phyloP scores from a whole-genome alignment of 1,284 basidiomycete genomes.

The Tilletiaria anomala region DNA sequence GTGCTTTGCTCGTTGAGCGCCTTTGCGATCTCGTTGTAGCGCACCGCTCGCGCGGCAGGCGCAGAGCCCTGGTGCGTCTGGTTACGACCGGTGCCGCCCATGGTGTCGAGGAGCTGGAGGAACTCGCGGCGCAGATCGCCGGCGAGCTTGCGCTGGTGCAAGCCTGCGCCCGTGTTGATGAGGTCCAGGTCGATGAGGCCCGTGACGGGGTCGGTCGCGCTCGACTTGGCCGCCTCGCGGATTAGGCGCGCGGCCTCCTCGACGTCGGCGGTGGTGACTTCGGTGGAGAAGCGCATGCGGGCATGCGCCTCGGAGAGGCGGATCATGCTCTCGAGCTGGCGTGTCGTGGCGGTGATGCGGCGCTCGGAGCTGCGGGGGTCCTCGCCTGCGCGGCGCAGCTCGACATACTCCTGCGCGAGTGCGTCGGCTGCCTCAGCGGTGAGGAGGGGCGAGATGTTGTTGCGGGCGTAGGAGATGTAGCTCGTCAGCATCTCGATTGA shows the following conservation, averaged over 20 bases:
- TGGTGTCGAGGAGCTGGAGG: slow-evolving; percentile 21
- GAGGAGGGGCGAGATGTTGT: slow-evolving; percentile 75
- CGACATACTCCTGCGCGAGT: slow-evolving; percentile 77
- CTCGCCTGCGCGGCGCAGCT: slow-evolving; percentile 74
- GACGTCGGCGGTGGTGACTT: slow-evolving; percentile 75
- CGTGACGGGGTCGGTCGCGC: slow-evolving; percentile 62
- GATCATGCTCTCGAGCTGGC: slow-evolving; percentile 94
- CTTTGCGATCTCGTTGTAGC: slow-evolving; percentile 26
- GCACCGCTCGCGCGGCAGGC: slow-evolving; percentile 16
- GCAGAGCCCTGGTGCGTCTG: slow-evolving; percentile 4
- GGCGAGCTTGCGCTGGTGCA: slow-evolving; percentile 52
- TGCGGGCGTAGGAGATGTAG: slow-evolving; percentile 84
- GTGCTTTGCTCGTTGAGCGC: slow-evolving; percentile 31
- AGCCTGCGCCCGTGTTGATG: slow-evolving; percentile 80
- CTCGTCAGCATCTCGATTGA: slow-evolving; percentile 76
- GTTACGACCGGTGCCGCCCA: slow-evolving; percentile 13
- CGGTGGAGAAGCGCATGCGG: slow-evolving; percentile 74
- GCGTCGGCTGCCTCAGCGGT: slow-evolving; percentile 71
- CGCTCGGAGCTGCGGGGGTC: slow-evolving; percentile 65
- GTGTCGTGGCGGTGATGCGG: slow-evolving; percentile 91
- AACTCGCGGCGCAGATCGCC: slow-evolving; percentile 32
- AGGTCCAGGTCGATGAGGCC: slow-evolving; percentile 93
- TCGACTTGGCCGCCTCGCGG: slow-evolving; percentile 81
- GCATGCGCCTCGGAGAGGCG: slow-evolving; percentile 94
- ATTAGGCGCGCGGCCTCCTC: slow-evolving; percentile 81